Evolutionary conservation across 192 early-diverging fungal species (phyloP), one percentile per base, ranked within the genome.

Genomic region (Rhizophagus prolifer): DNA sequence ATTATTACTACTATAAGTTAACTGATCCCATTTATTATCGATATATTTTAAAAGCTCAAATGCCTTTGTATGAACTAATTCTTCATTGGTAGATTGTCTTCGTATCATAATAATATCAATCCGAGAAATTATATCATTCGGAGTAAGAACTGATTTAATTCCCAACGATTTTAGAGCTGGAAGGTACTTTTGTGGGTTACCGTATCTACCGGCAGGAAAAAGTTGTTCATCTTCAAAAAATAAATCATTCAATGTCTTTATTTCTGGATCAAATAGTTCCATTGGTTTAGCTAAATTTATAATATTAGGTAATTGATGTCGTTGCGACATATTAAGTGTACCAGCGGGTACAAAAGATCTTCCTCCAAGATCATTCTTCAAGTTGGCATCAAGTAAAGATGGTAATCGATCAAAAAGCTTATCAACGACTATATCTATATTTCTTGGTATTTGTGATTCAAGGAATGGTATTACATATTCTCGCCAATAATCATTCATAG

Each of bases 191-290:
- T 19, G 14, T 4, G 47, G 16, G 7, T 38, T 38, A 1, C 19
- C 30, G 8, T 26, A 47, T 14, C 25, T 47, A 9, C 25, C 25
- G 13, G 23, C 13, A 47, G 67, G 67, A 47, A 70, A 70, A 4
- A 70, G 12, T 46, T 46, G 23, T 12, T 70, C 67, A 26, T 70
- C 23, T 0, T 46, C 41, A 50, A 70, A 70, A 47, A 70, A 70
- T 10, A 70, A 26, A 16, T 70, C 25, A 23, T 12, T 14, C 23
- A 70, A 2, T 38, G 30, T 9, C 19, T 21, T 9, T 36, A 19
- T 21, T 21, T 70, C 67, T 1, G 67, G 67, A 25, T 70, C 23
- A 26, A 46, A 70, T 13, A 70, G n/a, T 14, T 70, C 67, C 3
- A 19, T 47, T 3, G 67, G 67, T 50, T 23, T 70, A 9, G 14